These are phyloP conservation scores for Deuterostichococcus epilithicus DNA, from an alignment of 139 green algal species.

Conservation along the genomic window DNA sequence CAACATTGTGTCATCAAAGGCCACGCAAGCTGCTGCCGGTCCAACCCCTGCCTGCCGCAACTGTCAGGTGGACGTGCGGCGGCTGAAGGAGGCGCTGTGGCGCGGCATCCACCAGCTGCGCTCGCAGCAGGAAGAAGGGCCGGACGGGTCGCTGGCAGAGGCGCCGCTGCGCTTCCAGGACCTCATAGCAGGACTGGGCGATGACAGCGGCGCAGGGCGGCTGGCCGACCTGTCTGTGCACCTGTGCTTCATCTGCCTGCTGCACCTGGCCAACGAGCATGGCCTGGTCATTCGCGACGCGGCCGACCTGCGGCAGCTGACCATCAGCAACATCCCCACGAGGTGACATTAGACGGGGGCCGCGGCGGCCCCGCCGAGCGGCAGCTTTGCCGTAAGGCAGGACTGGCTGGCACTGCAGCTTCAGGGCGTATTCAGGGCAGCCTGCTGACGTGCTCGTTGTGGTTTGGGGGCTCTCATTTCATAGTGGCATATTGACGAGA, in stretches of 20 bases:
- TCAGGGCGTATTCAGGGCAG: too few species aligned
- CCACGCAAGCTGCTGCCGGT: too few species aligned
- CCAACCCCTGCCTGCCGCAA: not conserved
- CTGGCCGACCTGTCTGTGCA: conserved; percentile 82
- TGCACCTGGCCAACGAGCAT: conserved; percentile 96
- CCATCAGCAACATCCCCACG: conserved; percentile 1
- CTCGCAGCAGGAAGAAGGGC: not conserved
- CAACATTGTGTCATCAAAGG: too few species aligned
- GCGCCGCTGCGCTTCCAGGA: conserved; percentile 37
- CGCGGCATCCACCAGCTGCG: conserved; percentile 33
- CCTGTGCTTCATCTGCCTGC: conserved; percentile 96
- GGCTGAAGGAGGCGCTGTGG: conserved; percentile 82
- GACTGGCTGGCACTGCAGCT: too few species aligned
- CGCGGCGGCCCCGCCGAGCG: too few species aligned
- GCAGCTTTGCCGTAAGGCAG: not conserved
- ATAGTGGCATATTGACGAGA: too few species aligned
- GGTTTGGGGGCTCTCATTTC: too few species aligned
- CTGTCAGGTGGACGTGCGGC: conserved; percentile 74
- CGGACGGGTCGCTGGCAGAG: not conserved
- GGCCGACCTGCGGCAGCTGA: conserved; percentile 1
- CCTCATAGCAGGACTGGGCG: conserved; percentile 50
- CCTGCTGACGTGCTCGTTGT: too few species aligned
- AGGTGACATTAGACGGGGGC: not conserved
- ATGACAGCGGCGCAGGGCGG: conserved; percentile 37
- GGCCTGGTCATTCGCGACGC: conserved; percentile 44